Evolutionary conservation across 139 green algal species (phyloP).

Genomic region (Picochlorum sp.): DNA sequence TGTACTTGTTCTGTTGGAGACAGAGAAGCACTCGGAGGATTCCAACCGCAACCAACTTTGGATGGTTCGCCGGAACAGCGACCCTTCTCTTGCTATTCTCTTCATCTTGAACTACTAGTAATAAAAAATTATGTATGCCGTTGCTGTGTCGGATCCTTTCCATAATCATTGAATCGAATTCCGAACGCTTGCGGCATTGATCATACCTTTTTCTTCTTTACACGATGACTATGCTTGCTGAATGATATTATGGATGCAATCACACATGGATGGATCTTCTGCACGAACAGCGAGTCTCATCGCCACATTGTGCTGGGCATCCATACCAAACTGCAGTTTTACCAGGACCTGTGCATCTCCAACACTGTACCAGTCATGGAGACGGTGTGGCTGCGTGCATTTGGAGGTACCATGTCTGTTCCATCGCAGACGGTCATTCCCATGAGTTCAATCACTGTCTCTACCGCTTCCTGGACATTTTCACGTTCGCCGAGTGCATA

Average conservation of each 20-base stretch:
- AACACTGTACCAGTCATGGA: slow-evolving; percentile 77
- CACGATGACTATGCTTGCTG: slow-evolving; percentile 47
- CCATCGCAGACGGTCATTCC: slow-evolving; percentile 90
- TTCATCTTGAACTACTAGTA: too few relatives aligned
- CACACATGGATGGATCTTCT: slow-evolving; percentile 48
- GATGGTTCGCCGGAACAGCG: too few relatives aligned
- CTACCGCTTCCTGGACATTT: slow-evolving; percentile 78
- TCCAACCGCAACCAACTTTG: too few relatives aligned
- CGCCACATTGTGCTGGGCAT: slow-evolving; percentile 73
- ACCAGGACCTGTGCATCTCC: slow-evolving; percentile 67
- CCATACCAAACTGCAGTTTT: slow-evolving; percentile 87
- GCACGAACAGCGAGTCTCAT: slow-evolving; percentile 92
- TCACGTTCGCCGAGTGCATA: slow-evolving; percentile 85
- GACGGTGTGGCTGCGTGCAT: slow-evolving; percentile 83
- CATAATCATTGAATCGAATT: too few relatives aligned
- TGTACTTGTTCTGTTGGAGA: too few relatives aligned
- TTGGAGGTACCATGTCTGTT: slow-evolving; percentile 85
- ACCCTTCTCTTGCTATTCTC: too few relatives aligned
- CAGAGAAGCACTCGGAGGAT: too few relatives aligned
- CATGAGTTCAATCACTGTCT: slow-evolving; percentile 81
- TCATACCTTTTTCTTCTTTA: too few relatives aligned
- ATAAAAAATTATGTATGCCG: too few relatives aligned
- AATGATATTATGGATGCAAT: slow-evolving; percentile 89
- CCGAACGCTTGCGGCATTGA: too few relatives aligned
- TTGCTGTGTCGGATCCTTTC: too few relatives aligned